Evolutionary conservation across 2,329 filamentous ascomycete species (phyloP), one percentile per base, ranked within the genome.

Genomic region (Fusarium sp.): DNA sequence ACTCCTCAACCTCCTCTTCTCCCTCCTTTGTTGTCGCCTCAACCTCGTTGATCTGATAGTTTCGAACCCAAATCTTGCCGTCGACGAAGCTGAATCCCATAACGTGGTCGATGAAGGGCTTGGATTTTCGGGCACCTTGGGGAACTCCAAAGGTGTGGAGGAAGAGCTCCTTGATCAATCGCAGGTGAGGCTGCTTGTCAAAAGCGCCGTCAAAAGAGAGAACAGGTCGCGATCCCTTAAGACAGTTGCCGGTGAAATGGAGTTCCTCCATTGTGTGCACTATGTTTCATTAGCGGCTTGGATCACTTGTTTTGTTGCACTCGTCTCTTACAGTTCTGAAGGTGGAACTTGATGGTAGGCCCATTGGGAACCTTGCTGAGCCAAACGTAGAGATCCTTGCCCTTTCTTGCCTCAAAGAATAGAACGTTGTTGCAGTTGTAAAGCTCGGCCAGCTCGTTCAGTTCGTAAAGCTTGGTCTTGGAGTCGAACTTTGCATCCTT

Each of bases 401-500:
- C 93, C 82, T 98, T 99, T 66, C 95, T 88, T 47, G 95, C 95
- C 83, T 99, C 95, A 79, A 98, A 97, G 84, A 97, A 99, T 68
- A 98, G 87, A 61, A 96, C 89, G 79, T 97, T 95, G 83, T 97
- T 97, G 87, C 93, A 97, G 79, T 96, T 97, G 85, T 97, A 96
- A 30, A 97, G 75, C 77, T 91, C 89, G 61, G 86, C 85, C 44
- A 89, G 83, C 77, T 95, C 93, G 82, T 96, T 96, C 54, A 97
- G 88, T 79, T 92, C 85, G 87, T 90, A 87, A 74, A 94, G 87
- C 84, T 96, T 94, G 40, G 93, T 95, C 83, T 98, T 98, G 56
- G 94, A 96, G 81, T 99, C 96, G 73, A 98, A 93, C 83, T 99
- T 99, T 75, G 92, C 94, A 80, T 99, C 96, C 84, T 97, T 97